Base-by-base conservation (phyloP, 768 basidiomycete genomes). In the Mrakia gelida region DNA sequence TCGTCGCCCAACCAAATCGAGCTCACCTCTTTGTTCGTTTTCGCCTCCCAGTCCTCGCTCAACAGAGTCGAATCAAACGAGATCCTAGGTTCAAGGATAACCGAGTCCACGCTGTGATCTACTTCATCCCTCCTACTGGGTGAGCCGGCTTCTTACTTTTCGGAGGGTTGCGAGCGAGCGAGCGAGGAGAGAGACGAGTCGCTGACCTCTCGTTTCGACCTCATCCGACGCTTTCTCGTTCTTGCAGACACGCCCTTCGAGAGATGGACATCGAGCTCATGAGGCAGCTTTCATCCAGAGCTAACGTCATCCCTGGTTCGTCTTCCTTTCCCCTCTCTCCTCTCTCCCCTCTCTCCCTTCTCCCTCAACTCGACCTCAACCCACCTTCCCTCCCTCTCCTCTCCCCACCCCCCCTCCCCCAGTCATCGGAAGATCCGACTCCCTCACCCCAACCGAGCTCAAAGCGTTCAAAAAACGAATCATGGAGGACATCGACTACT, bases 61-160 rank as follows among this genome's bases (percentile, higher is more conserved):
- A 98, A 85, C 97, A 99, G 86, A 95, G 93, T 73, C 90, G 97
- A 81, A 98, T 99, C 86, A 98, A 95, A 87, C 95, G 97, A 88
- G 98, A 98, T 86, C 95, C 96, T 38, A 92, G 97, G 80, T 98
- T 98, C 90, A 91, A 95, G 84, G 97, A 99, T 85, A 97, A 98
- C 87, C 89, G 97, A 80, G 91, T 98, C 1, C 97, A 99, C 81
- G 96, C 95, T 34, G 87, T 98, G 76, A 89, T 99, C 76, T 99
- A 99, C 87, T 99, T 99, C 84, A 98, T 98, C 86, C 91, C 95
- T 65, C 97, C 97, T 9, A 98, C 77, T 49, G 77, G 77, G 71
- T 73, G 54, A 76, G 75, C 15, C 28, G 38, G 8, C 38, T 38
- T 8, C n/a, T n/a, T n/a, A n/a, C n/a, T n/a, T 38, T 45, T 45